phyloP scores from a whole-genome alignment of 345 rosid species.

The Citrus cavaleriei region DNA sequence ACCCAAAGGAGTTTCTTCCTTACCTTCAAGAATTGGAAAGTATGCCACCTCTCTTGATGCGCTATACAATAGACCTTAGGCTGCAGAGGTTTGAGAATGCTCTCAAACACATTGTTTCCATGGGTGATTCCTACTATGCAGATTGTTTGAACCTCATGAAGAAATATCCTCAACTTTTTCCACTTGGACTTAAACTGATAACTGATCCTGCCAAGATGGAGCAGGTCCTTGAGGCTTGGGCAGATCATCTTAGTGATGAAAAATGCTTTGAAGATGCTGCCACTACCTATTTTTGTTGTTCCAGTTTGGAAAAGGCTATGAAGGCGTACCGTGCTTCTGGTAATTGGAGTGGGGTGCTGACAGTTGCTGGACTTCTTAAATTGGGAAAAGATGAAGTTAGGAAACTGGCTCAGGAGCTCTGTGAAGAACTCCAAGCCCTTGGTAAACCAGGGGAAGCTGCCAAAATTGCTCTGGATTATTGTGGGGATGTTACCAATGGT shows the following conservation, averaged over 20 bases:
- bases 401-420: constrained; percentile 77
- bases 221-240: constrained; percentile 89
- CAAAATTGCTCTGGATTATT: constrained; percentile 84
- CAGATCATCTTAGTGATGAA: constrained; percentile 69
- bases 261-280: constrained; percentile 92
- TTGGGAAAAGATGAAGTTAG: constrained; percentile 59
- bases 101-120: constrained; percentile 74
- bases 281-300: constrained; percentile 70
- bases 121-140: constrained; percentile 66
- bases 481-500: constrained; percentile 66
- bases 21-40: constrained; percentile 76
- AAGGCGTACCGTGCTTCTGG: constrained; percentile 85
- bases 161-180: constrained; percentile 78
- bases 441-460: constrained; percentile 98
- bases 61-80: constrained; percentile 77
- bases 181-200: constrained; percentile 70
- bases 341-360: constrained; percentile 87
- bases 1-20: constrained; percentile 98
- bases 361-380: constrained; percentile 80
- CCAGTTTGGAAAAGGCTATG: constrained; percentile 71
- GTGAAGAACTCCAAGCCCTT: constrained; percentile 90
- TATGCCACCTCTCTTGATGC: constrained; percentile 72
- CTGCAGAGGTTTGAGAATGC: constrained; percentile 79
- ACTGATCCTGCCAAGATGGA: constrained; percentile 55
- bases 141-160: constrained; percentile 74